Conservation (phyloP, 768 basidiomycete species). For the Boletus rubroflammeus region DNA sequence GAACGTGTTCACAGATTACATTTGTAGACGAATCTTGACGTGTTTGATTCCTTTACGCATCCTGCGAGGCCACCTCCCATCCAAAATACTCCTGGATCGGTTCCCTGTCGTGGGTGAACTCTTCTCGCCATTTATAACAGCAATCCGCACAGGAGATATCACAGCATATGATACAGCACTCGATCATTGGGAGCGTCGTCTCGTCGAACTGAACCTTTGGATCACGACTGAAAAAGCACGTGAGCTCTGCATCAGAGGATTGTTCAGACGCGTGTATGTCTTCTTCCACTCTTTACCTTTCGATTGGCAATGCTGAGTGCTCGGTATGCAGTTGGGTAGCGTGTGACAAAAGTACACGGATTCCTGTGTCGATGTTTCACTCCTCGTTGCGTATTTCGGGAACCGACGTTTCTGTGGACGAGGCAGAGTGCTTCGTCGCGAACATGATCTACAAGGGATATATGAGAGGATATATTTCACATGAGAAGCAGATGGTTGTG, state of each 20-base stretch:
- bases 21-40: constrained; percentile 75
- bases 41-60: constrained; percentile 90
- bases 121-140: constrained; percentile 75
- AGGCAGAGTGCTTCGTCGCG: constrained; percentile 90
- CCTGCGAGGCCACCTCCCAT: constrained; percentile 82
- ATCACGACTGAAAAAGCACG: constrained; percentile 84
- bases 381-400: constrained; percentile 70
- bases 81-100: constrained; percentile 59
- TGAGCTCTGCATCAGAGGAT: constrained; percentile 78
- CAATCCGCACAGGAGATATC: constrained; percentile 76
- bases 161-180: constrained; percentile 78
- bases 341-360: constrained; percentile 65
- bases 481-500: constrained; percentile 93
- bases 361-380: constrained; percentile 80
- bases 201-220: constrained; percentile 86
- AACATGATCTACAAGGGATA: constrained; percentile 94
- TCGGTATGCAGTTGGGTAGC: constrained; percentile 67
- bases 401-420: constrained; percentile 65
- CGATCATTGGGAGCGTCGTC: constrained; percentile 60
- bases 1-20: neutral
- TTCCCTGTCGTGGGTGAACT: constrained; percentile 72
- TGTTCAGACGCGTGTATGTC: constrained; percentile 76
- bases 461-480: constrained; percentile 94
- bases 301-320: neutral
- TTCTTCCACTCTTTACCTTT: neutral